Evolutionary conservation across 1,139 yeast genomes (phyloP), one percentile per base, ranked within the genome.

Genomic region (Yamadazyma taylorii): DNA sequence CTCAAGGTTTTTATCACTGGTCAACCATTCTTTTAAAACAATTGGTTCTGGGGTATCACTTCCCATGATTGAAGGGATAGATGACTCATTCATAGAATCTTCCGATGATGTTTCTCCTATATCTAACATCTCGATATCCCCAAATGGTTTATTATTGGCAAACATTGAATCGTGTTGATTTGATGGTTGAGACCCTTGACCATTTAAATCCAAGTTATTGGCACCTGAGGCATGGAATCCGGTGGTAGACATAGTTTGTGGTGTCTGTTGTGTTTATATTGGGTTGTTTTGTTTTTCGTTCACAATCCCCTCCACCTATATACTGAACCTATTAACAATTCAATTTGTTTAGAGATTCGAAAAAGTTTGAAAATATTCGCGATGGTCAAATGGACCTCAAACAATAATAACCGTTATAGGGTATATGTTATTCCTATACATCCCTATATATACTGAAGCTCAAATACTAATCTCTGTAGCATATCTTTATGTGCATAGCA

Each of bases 61-160:
- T 6, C 41, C 51, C 28, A 45, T 39, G 5, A 39, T 33, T 1
- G 52, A 46, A 2, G 47, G 44, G 24, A 46, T 38, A 7, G 56
- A 50, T 2, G 61, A 46, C 21, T 52, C 55, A 8, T 66, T 51
- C 7, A 59, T 50, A 3, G 61, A 58, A 37, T 61, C 71, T 24
- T 60, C 71, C 0, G 67, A 61, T 2, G 61, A 52, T 19, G 55
- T 47, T 13, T 65, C 75, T 1, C 73, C 74, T 17, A 71, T 61
- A 33, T 70, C 75, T 35, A 72, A 56, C 75, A 70, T 69, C 42
- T 70, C 76, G 24, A 71, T 69, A 41, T 70, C 75, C 30, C 62
- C 70, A 45, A 61, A 67, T 6, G 43, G 40, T 22, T 39, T 42
- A 25, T 13, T n/a, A 9, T 7, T 21, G 14, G 15, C 25, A 12